Conservation (phyloP, 2,329 filamentous ascomycete genomes). For the Xylaria sp. region DNA sequence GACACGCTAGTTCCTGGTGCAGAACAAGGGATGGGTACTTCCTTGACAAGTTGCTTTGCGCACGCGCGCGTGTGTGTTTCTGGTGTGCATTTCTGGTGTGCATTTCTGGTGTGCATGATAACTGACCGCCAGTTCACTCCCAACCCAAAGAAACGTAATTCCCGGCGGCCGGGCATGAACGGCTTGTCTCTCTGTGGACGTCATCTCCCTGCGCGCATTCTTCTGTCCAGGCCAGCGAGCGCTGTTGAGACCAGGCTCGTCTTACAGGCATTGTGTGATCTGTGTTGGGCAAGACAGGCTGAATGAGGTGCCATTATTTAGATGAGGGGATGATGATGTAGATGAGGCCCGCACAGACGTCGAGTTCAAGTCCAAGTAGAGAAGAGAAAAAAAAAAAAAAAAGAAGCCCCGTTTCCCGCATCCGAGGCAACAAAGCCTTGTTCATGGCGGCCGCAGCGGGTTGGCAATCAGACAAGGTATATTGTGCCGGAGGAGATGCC, state of each 20-base stretch:
- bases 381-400: no score
- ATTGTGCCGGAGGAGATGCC: conserved; percentile 30
- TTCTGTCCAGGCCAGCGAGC: conserved; percentile 10
- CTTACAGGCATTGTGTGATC: conserved; percentile 36
- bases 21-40: conserved; percentile 32
- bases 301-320: conserved; percentile 21
- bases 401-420: conserved; percentile 39
- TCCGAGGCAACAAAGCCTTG: conserved; percentile 37
- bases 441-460: conserved; percentile 17
- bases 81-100: conserved; percentile 39
- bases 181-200: conserved; percentile 23
- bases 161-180: conserved; percentile 39
- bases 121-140: conserved; percentile 58
- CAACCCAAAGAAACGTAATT: conserved; percentile 37
- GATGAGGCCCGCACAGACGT: conserved; percentile 42
- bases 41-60: conserved; percentile 30
- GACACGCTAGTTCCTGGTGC: conserved; percentile 39
- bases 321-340: conserved; percentile 21
- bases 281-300: conserved; percentile 29
- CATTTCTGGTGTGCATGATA: conserved; percentile 41
- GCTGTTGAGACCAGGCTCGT: conserved; percentile 29
- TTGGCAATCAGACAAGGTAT: conserved; percentile 32
- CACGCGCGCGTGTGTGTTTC: conserved; percentile 23
- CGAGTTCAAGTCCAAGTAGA: conserved; percentile 36
- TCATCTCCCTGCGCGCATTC: conserved; percentile 26